Conservation (phyloP, 805 yeast genomes). For the Peterozyma toletana region DNA sequence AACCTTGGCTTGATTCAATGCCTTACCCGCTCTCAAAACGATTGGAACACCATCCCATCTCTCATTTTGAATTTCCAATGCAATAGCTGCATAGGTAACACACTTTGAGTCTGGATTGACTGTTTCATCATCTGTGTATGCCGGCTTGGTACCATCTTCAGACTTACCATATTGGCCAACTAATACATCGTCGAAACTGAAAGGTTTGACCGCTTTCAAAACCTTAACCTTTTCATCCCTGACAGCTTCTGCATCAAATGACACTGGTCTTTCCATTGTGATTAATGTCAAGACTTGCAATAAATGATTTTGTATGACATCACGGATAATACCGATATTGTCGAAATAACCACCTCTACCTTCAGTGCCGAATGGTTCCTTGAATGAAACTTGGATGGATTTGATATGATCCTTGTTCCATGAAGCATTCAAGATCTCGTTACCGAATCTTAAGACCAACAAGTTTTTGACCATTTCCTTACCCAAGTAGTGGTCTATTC, state of each 20-base stretch:
- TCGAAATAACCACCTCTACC: conserved; percentile 99
- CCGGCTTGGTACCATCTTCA: conserved; percentile 84
- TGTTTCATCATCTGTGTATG: conserved; percentile 86
- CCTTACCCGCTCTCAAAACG: conserved; percentile 94
- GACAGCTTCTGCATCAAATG: conserved; percentile 87
- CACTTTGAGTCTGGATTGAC: conserved; percentile 78
- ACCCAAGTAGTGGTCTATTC: conserved; percentile 97
- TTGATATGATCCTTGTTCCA: conserved; percentile 81
- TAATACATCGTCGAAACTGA: conserved; percentile 59
- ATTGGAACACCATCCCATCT: conserved; percentile 99
- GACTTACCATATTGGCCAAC: conserved; percentile 86
- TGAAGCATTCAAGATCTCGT: conserved; percentile 76
- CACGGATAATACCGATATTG: conserved; percentile 90
- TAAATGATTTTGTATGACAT: conserved; percentile 96
- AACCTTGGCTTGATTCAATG: conserved; percentile 90
- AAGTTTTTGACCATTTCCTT: conserved; percentile 97
- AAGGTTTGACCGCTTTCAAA: conserved; percentile 68
- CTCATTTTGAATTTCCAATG: conserved; percentile 76
- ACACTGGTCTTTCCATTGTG: conserved; percentile 92
- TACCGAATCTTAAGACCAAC: conserved; percentile 83
- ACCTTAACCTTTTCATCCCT: conserved; percentile 96
- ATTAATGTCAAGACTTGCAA: conserved; percentile 86
- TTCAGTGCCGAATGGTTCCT: conserved; percentile 98
- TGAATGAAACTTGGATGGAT: conserved; percentile 83
- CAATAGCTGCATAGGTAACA: conserved; percentile 87